Percentiles rank a stretch among this genome's conserved stretches.
These are phyloP conservation scores for Camelina sativa DNA, from an alignment of 345 rosid species.

Conservation along the genomic window DNA sequence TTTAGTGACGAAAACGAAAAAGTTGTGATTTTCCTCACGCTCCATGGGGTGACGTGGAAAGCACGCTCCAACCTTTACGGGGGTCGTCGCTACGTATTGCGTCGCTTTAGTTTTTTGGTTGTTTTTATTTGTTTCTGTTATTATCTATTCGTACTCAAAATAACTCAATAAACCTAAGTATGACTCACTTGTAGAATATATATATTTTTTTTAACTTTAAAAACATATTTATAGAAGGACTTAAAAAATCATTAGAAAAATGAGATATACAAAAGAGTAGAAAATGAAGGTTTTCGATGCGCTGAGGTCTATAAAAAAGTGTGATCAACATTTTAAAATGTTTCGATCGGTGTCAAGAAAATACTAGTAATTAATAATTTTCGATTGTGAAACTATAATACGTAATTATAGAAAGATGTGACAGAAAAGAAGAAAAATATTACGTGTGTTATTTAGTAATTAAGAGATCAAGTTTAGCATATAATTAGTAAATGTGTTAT, in stretches of 20 bases:
- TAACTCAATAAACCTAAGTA: conserved; percentile 23
- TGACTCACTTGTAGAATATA: conserved; percentile 33
- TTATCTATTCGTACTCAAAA: conserved; percentile 24
- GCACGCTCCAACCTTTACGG: conserved; percentile 65
- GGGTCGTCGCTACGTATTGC: conserved; percentile 26
- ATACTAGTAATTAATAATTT: not conserved
- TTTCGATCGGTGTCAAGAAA: conserved; percentile 8
- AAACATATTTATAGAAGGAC: not conserved
- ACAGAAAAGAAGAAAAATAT: not conserved
- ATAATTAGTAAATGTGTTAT: not conserved
- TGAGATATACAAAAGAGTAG: not conserved
- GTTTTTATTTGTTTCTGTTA: not conserved
- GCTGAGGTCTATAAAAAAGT: not conserved
- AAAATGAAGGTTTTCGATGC: not conserved
- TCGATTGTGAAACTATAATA: not conserved
- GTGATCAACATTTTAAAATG: not conserved
- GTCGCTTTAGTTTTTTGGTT: conserved; percentile 13
- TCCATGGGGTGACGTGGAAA: conserved; percentile 52
- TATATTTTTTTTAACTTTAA: not conserved
- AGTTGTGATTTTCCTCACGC: conserved; percentile 30
- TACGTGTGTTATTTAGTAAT: too few relatives aligned
- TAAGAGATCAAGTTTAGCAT: not conserved
- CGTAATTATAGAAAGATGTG: not conserved
- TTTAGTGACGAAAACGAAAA: not conserved
- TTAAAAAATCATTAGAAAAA: not conserved